phyloP scores from a whole-genome alignment of 75 land plant genomes.

The Cupressus sempervirens region DNA sequence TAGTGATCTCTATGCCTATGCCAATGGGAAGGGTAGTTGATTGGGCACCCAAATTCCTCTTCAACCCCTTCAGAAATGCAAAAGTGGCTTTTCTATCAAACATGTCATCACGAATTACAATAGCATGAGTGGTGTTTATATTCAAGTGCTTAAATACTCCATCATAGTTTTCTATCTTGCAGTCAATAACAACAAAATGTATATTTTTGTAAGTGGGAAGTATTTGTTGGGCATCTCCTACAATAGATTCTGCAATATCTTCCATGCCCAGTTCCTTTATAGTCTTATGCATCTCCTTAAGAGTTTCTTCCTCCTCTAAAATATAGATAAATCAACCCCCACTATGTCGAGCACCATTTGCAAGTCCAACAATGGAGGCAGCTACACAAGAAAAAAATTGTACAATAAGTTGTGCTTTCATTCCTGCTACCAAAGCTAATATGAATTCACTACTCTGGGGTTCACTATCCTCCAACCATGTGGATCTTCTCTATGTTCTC shows the following conservation, averaged over 20 bases:
- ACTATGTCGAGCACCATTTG: constrained; percentile 57
- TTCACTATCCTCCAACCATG: constrained; percentile 8
- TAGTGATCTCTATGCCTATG: too few species aligned
- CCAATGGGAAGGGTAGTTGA: too few species aligned
- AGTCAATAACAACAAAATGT: constrained; percentile 58
- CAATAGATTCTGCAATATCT: constrained; percentile 37
- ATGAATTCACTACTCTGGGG: too few species aligned
- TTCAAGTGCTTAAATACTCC: constrained; percentile 31
- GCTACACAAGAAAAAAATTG: constrained; percentile 32
- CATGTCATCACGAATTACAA: constrained; percentile 55
- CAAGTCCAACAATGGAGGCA: constrained; percentile 34
- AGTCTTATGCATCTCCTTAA: constrained; percentile 24
- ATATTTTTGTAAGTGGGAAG: constrained; percentile 27
- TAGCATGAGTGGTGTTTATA: constrained; percentile 44
- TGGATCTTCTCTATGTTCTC: neutral
- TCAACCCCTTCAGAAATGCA: constrained; percentile 16
- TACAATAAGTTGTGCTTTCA: constrained; percentile 55
- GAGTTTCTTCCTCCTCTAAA: constrained; percentile 37
- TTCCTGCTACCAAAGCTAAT: too few species aligned
- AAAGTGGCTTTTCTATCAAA: constrained; percentile 17
- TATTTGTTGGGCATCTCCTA: constrained; percentile 50
- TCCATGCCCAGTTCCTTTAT: constrained; percentile 40
- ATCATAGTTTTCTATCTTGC: constrained; percentile 26
- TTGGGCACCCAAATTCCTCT: too few species aligned
- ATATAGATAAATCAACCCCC: constrained; percentile 64